A percentile compares a stretch with the other conserved stretches of the same genome.
Evolutionary conservation across 2,329 filamentous ascomycete species (phyloP).

Genomic region (Fusarium hainanense): DNA sequence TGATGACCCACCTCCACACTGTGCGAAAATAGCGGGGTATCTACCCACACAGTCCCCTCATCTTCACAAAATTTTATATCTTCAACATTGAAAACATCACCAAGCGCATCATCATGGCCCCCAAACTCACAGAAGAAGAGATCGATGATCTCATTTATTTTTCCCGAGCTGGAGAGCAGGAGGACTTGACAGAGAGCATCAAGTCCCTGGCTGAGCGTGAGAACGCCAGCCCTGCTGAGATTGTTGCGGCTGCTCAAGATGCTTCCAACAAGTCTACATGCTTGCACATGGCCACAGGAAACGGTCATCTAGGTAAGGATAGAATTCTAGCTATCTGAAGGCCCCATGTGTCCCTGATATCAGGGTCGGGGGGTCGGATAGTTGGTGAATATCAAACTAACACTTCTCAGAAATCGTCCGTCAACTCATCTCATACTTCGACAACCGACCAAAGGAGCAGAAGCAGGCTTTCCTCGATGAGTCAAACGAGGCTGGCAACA

Average conservation of each 20-base stretch:
- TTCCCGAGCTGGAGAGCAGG: constrained; percentile 79
- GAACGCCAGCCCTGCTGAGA: constrained; percentile 66
- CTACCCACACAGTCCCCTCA: constrained; percentile 55
- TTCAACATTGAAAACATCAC: constrained; percentile 27
- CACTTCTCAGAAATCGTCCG: constrained; percentile 56
- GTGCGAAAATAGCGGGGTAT: constrained; percentile 53
- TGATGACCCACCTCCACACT: constrained; percentile 34
- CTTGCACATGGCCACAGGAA: constrained; percentile 92
- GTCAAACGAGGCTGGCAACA: constrained; percentile 87
- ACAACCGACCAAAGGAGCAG: constrained; percentile 53
- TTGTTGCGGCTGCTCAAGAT: constrained; percentile 78
- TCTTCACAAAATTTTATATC: constrained; percentile 49
- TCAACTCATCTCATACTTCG: constrained; percentile 57
- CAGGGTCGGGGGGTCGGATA: accelerated
- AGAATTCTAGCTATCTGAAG: accelerated
- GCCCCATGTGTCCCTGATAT: accelerated
- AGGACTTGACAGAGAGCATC: constrained; percentile 72
- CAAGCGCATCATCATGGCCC: constrained; percentile 54
- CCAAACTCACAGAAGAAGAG: constrained; percentile 76
- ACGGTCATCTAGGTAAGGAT: constrained; percentile 80
- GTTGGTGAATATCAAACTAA: not conserved
- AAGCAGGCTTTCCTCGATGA: constrained; percentile 70
- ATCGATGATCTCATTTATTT: constrained; percentile 94
- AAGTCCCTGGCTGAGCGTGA: constrained; percentile 71
- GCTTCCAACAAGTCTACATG: constrained; percentile 77